Evolutionary conservation across 441 rosid genomes (phyloP).

Genomic region (Geranium incanum): DNA sequence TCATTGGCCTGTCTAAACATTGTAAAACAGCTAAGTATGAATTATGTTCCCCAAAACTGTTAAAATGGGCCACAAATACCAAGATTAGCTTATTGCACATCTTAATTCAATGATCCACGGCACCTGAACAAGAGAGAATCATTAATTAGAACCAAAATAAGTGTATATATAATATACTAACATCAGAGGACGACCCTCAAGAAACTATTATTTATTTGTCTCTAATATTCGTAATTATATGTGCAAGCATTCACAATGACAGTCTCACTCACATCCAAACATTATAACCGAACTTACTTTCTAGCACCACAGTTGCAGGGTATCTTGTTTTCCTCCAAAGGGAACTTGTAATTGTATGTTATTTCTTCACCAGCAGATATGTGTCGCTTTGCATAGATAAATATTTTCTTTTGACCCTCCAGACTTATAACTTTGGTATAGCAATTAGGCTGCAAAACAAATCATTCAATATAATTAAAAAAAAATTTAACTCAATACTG

Average conservation of each 20-base stretch:
- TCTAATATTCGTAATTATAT: not conserved
- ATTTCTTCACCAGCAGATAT: slow-evolving; percentile 88
- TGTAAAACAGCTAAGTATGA: not conserved
- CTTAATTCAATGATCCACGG: slow-evolving; percentile 87
- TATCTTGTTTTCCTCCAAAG: slow-evolving; percentile 87
- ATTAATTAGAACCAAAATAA: slow-evolving; percentile 11
- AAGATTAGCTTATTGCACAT: slow-evolving; percentile 19
- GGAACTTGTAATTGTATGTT: slow-evolving; percentile 94
- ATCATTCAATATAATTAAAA: slow-evolving; percentile 15
- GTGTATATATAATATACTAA: not conserved
- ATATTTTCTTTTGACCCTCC: slow-evolving; percentile 88
- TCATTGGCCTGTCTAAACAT: not conserved
- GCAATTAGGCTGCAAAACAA: slow-evolving; percentile 80
- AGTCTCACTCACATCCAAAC: slow-evolving; percentile 7
- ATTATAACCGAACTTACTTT: slow-evolving; percentile 48
- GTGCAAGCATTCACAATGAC: not conserved
- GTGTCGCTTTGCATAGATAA: slow-evolving; percentile 89
- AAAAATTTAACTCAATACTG: slow-evolving; percentile 16
- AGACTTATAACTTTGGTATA: slow-evolving; percentile 93
- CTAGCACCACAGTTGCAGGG: slow-evolving; percentile 95
- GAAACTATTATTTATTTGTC: not conserved
- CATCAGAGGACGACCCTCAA: slow-evolving; percentile 7
- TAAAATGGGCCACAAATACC: slow-evolving; percentile 22
- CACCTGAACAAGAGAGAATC: slow-evolving; percentile 47
- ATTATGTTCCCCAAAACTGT: not conserved